A percentile compares a stretch with the other conserved stretches of the same genome.
phyloP scores from a whole-genome alignment of 768 basidiomycete genomes.

The Tulasnella sp. region DNA sequence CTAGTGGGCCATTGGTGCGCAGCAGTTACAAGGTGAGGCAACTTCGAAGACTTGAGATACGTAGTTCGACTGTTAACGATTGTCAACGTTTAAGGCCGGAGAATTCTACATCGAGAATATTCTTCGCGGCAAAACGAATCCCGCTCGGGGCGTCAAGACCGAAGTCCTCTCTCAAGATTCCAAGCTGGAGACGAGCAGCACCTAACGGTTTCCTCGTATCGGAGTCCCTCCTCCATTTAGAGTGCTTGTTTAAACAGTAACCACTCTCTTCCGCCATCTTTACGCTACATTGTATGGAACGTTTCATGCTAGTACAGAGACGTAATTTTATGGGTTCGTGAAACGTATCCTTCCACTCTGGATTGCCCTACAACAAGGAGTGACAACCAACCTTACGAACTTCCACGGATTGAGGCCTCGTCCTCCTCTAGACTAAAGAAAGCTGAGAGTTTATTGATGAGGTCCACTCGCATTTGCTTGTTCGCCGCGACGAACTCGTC shows the following conservation, averaged over 20 bases:
- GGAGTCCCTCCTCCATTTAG: background rate
- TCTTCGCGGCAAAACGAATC: slow-evolving; percentile 52
- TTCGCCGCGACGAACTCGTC: background rate
- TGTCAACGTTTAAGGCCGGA: slow-evolving; percentile 60
- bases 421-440: background rate
- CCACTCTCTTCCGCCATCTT: background rate
- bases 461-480: background rate
- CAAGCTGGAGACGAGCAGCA: background rate
- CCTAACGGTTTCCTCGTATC: background rate
- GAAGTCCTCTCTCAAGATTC: background rate
- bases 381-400: background rate
- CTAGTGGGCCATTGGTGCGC: slow-evolving; percentile 91
- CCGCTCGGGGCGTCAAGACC: background rate
- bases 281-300: background rate
- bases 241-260: background rate
- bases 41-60: background rate
- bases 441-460: background rate
- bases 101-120: slow-evolving; percentile 95
- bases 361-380: background rate
- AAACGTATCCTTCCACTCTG: background rate
- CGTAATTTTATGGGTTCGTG: background rate
- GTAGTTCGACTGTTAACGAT: slow-evolving; percentile 22
- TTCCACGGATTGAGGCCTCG: background rate
- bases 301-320: background rate
- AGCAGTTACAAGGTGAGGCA: slow-evolving; percentile 88